phyloP scores from a whole-genome alignment of 495 filamentous ascomycete genomes.

The Aspergillus egyptiacus region DNA sequence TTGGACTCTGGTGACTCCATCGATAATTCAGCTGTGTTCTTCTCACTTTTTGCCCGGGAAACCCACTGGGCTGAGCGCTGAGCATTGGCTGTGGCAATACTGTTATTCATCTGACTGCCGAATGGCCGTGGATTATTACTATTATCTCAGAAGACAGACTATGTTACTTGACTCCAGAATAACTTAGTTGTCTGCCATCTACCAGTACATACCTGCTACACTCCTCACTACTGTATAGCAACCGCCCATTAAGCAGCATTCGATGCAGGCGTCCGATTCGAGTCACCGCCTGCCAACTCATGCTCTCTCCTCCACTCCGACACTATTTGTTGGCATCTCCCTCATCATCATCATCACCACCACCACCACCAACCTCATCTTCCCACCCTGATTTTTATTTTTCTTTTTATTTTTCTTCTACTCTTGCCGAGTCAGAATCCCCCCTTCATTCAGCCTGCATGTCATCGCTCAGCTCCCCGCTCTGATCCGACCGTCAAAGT shows the following conservation, averaged over 20 bases:
- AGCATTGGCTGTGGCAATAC: too few relatives aligned
- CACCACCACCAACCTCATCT: too few relatives aligned
- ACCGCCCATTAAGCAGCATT: not conserved
- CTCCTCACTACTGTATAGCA: not conserved
- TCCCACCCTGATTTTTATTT: not conserved
- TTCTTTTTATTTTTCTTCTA: not conserved
- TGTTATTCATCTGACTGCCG: too few relatives aligned
- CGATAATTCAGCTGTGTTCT: not conserved
- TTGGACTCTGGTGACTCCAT: constrained; percentile 2
- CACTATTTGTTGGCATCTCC: constrained; percentile 22
- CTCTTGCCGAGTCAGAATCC: not conserved
- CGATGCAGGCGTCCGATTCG: constrained; percentile 20
- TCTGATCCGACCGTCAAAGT: not conserved
- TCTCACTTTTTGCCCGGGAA: not conserved
- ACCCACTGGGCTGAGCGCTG: too few relatives aligned
- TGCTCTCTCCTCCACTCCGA: not conserved
- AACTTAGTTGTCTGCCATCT: too few relatives aligned
- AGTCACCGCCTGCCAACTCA: constrained; percentile 21
- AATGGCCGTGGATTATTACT: too few relatives aligned
- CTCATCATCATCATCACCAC: not conserved
- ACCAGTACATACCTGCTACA: too few relatives aligned
- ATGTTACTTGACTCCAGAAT: too few relatives aligned
- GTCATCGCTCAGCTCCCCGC: constrained; percentile 9
- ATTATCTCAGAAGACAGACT: too few relatives aligned
- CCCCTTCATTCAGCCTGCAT: constrained; percentile 2